Evolutionary conservation across 2,329 filamentous ascomycete species (phyloP).

Genomic region (Talaromyces sp.): DNA sequence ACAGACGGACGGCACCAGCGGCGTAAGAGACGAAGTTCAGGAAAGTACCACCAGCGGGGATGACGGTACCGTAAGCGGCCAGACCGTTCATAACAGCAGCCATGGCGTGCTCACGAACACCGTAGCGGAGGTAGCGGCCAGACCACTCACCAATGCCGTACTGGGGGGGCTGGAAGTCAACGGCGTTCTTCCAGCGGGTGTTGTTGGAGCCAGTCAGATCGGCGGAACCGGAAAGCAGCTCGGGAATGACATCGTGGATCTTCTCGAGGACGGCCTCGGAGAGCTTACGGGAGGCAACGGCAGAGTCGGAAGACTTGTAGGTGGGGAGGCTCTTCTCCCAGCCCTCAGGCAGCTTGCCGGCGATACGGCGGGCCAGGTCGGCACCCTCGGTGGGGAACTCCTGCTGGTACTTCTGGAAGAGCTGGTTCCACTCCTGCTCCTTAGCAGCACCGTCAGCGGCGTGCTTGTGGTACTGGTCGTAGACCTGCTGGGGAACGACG

Average conservation of each 20-base stretch:
- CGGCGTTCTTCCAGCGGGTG: conserved; percentile 94
- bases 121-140: conserved; percentile 75
- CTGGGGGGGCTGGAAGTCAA: conserved; percentile 93
- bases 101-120: conserved; percentile 57
- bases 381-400: conserved; percentile 77
- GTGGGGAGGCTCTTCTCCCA: conserved; percentile 94
- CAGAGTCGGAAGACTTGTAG: conserved; percentile 83
- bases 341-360: conserved; percentile 84
- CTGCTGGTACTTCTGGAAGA: conserved; percentile 82
- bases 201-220: conserved; percentile 99
- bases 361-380: conserved; percentile 79
- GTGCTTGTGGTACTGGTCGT: conserved; percentile 86
- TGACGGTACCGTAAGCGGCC: conserved; percentile 89
- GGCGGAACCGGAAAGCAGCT: conserved; percentile 93
- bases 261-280: conserved; percentile 92
- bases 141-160: conserved; percentile 84
- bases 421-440: conserved; percentile 93
- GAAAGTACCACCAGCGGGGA: conserved; percentile 95
- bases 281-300: conserved; percentile 91
- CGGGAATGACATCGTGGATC: conserved; percentile 79
- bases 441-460: conserved; percentile 81
- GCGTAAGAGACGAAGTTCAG: conserved; percentile 99
- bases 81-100: conserved; percentile 69
- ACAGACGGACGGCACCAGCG: conserved; percentile 91
- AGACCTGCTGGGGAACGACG: conserved; percentile 90